These are phyloP conservation scores for Euphorbia lathyris DNA, from an alignment of 345 rosid genomes.

Conservation along the genomic window DNA sequence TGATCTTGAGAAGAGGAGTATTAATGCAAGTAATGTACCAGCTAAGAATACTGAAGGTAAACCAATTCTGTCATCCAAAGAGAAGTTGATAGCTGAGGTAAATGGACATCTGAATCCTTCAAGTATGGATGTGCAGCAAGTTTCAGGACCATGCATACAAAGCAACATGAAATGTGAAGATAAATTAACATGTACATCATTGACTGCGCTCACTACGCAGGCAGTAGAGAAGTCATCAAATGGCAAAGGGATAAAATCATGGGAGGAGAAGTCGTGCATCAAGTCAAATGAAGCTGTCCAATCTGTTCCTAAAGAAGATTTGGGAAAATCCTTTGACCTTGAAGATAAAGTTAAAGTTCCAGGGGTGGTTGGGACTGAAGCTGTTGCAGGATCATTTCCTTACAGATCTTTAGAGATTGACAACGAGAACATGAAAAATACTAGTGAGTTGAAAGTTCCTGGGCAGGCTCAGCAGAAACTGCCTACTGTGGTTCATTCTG, in stretches of 20 bases:
- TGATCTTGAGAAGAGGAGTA: slow-evolving; percentile 29
- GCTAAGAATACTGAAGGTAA: slow-evolving; percentile 29
- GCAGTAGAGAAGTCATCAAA: slow-evolving; percentile 25
- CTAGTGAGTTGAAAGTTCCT: slow-evolving; percentile 15
- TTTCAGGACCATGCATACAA: slow-evolving; percentile 40
- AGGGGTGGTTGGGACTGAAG: slow-evolving; percentile 26
- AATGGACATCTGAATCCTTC: slow-evolving; percentile 32
- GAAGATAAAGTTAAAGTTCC: slow-evolving; percentile 30
- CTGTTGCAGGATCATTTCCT: slow-evolving; percentile 22
- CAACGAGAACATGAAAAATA: slow-evolving; percentile 25
- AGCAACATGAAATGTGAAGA: slow-evolving; percentile 42
- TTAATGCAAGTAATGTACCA: slow-evolving; percentile 17
- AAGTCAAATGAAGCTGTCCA: slow-evolving; percentile 24
- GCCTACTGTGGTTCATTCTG: slow-evolving; percentile 22
- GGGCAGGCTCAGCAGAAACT: slow-evolving; percentile 33
- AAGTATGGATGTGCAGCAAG: slow-evolving; percentile 29
- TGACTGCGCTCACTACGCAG: slow-evolving; percentile 15
- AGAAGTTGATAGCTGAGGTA: slow-evolving; percentile 29
- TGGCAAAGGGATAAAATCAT: slow-evolving; percentile 23
- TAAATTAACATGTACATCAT: slow-evolving; percentile 14
- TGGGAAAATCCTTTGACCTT: slow-evolving; percentile 14
- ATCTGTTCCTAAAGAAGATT: slow-evolving; percentile 29
- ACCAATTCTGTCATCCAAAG: slow-evolving; percentile 17
- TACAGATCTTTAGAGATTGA: slow-evolving; percentile 17
- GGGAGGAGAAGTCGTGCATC: slow-evolving; percentile 27